Conservation (phyloP, 1,284 basidiomycete genomes). For the Malassezia globosa region DNA sequence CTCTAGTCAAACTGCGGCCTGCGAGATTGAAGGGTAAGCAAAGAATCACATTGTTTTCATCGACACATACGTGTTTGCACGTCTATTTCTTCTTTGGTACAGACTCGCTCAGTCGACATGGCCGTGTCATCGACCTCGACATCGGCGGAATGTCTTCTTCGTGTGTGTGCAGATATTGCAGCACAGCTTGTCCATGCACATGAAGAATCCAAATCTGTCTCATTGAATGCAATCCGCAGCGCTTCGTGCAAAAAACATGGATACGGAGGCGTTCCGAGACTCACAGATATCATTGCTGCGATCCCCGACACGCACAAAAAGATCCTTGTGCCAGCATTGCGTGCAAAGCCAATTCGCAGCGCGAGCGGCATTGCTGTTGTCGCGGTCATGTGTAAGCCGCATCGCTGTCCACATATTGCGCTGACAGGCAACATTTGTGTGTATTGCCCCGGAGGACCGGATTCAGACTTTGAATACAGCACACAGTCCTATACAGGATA, state of each 20-base stretch:
- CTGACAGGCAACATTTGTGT: slow-evolving; percentile 99
- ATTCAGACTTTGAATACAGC: slow-evolving; percentile 99
- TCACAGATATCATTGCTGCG: slow-evolving; percentile 96
- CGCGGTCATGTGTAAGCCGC: slow-evolving; percentile 99
- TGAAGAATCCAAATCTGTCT: slow-evolving; percentile 56
- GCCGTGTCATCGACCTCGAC: slow-evolving; percentile 20
- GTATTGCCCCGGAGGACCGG: slow-evolving; percentile 97
- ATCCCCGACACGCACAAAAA: slow-evolving; percentile 96
- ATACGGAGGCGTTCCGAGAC: slow-evolving; percentile 72
- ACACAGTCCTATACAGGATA: slow-evolving; percentile 93
- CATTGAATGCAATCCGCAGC: slow-evolving; percentile 74
- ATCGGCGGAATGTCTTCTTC: slow-evolving; percentile 77
- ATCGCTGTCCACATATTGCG: slow-evolving; percentile 97
- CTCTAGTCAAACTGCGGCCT: too few species aligned
- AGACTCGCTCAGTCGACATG: too few species aligned
- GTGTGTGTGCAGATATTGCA: slow-evolving; percentile 88
- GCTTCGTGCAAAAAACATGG: slow-evolving; percentile 81
- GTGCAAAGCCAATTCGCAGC: slow-evolving; percentile 89
- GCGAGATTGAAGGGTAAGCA: too few species aligned
- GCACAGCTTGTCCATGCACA: slow-evolving; percentile 83
- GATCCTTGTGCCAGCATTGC: slow-evolving; percentile 74
- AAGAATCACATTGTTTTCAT: too few species aligned
- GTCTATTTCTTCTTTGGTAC: too few species aligned
- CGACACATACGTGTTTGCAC: too few species aligned
- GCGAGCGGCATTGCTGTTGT: slow-evolving; percentile 97